A percentile compares a stretch with the other conserved stretches of the same genome.
phyloP scores from a whole-genome alignment of 805 yeast species.

The Starmerella bacillaris region DNA sequence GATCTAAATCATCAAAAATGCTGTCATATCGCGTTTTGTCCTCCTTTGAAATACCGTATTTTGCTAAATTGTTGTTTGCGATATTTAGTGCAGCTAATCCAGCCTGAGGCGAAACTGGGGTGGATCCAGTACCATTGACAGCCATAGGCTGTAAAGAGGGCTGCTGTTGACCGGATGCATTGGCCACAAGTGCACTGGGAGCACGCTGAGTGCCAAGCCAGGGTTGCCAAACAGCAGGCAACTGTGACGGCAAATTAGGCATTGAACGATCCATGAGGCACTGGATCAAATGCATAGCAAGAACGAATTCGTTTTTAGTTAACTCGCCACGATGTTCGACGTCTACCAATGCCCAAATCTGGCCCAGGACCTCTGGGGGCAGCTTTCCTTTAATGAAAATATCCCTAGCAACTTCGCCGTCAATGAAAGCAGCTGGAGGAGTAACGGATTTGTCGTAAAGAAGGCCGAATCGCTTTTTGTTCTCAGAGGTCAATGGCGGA shows the following conservation, averaged over 20 bases:
- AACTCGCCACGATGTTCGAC: constrained; percentile 55
- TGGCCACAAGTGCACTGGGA: constrained; percentile 1
- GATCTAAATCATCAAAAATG: constrained; percentile 65
- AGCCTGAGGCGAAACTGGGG: not conserved
- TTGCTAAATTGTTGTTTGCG: constrained; percentile 6
- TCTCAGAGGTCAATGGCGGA: constrained; percentile 23
- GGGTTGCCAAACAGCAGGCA: constrained; percentile 27
- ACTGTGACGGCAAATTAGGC: constrained; percentile 34
- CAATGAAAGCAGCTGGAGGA: constrained; percentile 40
- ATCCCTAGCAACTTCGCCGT: constrained; percentile 65
- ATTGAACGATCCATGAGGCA: constrained; percentile 50
- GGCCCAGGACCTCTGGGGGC: constrained; percentile 59
- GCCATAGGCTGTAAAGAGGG: not conserved
- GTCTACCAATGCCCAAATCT: constrained; percentile 80
- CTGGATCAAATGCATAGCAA: constrained; percentile 92
- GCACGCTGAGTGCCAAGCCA: constrained; percentile 15
- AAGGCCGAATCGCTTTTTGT: constrained; percentile 23
- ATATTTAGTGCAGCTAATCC: constrained; percentile 4
- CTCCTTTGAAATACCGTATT: constrained; percentile 49
- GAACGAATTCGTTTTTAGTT: constrained; percentile 54
- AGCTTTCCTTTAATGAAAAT: constrained; percentile 80
- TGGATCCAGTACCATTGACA: not conserved
- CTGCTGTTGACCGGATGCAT: not conserved
- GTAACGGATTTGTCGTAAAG: constrained; percentile 55
- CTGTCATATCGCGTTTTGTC: constrained; percentile 63